Conservation (phyloP, 768 basidiomycete genomes). For the Rhodotorula graminis region DNA sequence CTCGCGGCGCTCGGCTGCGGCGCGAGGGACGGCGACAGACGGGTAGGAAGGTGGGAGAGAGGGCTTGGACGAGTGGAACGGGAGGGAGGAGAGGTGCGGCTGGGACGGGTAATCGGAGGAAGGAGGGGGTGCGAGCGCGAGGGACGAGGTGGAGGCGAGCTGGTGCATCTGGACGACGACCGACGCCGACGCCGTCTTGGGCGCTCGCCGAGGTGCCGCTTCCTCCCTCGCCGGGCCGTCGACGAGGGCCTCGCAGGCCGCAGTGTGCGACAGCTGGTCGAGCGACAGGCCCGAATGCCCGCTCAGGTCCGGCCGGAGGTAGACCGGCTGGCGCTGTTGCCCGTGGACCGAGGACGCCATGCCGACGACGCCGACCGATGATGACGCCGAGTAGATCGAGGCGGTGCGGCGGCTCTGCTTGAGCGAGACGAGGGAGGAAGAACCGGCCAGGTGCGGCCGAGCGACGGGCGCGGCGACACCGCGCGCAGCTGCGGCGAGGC, state of each 20-base stretch:
- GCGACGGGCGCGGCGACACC: not conserved
- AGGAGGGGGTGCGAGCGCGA: not conserved
- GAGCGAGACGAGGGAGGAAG: not conserved
- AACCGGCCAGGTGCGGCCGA: not conserved
- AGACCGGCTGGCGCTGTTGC: not conserved
- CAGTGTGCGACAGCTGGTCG: not conserved
- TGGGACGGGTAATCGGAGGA: not conserved
- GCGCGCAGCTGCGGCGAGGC: no score
- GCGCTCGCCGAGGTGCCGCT: not conserved
- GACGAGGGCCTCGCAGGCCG: not conserved
- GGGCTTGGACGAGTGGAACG: not conserved
- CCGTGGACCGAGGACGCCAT: not conserved
- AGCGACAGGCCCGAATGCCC: not conserved
- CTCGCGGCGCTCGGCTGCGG: not conserved
- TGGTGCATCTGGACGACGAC: not conserved
- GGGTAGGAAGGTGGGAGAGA: not conserved
- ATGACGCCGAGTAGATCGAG: slow-evolving; percentile 12
- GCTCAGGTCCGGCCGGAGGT: not conserved
- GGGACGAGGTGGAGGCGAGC: not conserved
- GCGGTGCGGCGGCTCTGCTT: slow-evolving; percentile 10
- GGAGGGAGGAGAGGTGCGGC: slow-evolving; percentile 7
- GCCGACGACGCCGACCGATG: not conserved
- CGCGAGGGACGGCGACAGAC: not conserved
- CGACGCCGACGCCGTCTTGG: no score
- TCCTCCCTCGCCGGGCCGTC: not conserved